Base-by-base conservation (phyloP, 495 filamentous ascomycete species). In the Aspergillus heteromorphus region DNA sequence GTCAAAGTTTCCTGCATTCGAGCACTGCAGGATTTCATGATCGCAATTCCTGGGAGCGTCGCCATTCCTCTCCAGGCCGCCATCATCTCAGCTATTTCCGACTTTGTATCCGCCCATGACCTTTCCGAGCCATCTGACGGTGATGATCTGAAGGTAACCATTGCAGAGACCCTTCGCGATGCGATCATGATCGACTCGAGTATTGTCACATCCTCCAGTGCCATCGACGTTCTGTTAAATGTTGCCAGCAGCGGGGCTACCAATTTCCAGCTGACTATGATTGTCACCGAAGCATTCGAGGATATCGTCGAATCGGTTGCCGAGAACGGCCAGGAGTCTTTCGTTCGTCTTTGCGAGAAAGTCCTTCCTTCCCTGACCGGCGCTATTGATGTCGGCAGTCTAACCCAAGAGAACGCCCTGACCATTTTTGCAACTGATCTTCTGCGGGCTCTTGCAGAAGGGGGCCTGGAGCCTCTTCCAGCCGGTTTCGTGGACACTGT, bases 1-100 rank as follows among this genome's bases (percentile, higher is more conserved):
- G 91, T 97, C 23, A 87, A 91, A 67, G 95, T 96, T 21, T 83
- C 93, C 11, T 92, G 89, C 65, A 87, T 97, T 54, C 92, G 91
- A 55, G 86, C 89, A 1, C 68, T 97, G 38, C 91, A 97, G 66
- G 87, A 88, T 63, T 88, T 92, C 49, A 75, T 96, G 21, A 80
- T 77, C 34, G 76, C 84, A 6, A 60, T 84, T 43, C 75, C 81
- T 10, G 60, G 72, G 6, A 69, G 70, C 20, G 71, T 82, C 21
- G 78, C 79, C 2, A 69, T 74, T 38, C 77, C 81, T 30, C 76
- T 89, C 48, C 93, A 98, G 66, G 59, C 77, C 0, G 73, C 84
- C 8, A 87, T 96, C 36, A 82, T 97, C 40, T 71, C 79, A 2
- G 83, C 89, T 14, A 81, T 98, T 25, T 86, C 88, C 1, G 78